Percentiles rank a stretch among this genome's conserved stretches.
Conservation (phyloP, 805 yeast species). For the Nakazawaea pomicola region DNA sequence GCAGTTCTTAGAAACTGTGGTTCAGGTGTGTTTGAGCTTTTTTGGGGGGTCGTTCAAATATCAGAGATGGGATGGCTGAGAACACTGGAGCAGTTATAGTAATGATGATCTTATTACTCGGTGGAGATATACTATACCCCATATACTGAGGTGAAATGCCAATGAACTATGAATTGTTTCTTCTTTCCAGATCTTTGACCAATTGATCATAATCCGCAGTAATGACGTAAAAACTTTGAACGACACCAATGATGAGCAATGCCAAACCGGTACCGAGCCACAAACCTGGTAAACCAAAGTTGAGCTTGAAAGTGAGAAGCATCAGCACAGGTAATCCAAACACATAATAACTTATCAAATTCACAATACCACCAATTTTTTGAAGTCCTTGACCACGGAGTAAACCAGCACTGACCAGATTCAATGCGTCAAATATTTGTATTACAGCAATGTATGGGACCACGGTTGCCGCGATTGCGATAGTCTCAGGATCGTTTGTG, state of each 20-base stretch:
- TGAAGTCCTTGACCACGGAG: slow-evolving; percentile 77
- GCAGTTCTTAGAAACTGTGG: not conserved
- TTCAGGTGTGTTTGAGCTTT: not conserved
- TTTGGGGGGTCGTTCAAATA: no score
- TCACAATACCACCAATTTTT: slow-evolving; percentile 55
- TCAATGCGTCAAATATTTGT: slow-evolving; percentile 66
- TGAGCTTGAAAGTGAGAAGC: slow-evolving; percentile 44
- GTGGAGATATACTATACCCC: no score
- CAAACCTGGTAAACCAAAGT: slow-evolving; percentile 50
- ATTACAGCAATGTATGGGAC: slow-evolving; percentile 62
- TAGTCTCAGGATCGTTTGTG: slow-evolving; percentile 56
- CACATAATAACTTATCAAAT: slow-evolving; percentile 52
- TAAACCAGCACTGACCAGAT: slow-evolving; percentile 72
- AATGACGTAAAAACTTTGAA: slow-evolving; percentile 32
- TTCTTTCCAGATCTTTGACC: slow-evolving; percentile 23
- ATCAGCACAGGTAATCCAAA: slow-evolving; percentile 61
- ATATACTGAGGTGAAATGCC: no score
- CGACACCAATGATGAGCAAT: slow-evolving; percentile 40
- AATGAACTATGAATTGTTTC: no score
- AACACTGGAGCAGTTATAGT: no score
- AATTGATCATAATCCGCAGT: slow-evolving; percentile 26
- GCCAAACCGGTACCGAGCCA: slow-evolving; percentile 62
- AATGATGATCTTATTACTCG: no score
- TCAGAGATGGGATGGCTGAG: no score
- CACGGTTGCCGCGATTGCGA: slow-evolving; percentile 42